phyloP scores from a whole-genome alignment of 1,284 basidiomycete genomes.

The Heliocybe sulcata region DNA sequence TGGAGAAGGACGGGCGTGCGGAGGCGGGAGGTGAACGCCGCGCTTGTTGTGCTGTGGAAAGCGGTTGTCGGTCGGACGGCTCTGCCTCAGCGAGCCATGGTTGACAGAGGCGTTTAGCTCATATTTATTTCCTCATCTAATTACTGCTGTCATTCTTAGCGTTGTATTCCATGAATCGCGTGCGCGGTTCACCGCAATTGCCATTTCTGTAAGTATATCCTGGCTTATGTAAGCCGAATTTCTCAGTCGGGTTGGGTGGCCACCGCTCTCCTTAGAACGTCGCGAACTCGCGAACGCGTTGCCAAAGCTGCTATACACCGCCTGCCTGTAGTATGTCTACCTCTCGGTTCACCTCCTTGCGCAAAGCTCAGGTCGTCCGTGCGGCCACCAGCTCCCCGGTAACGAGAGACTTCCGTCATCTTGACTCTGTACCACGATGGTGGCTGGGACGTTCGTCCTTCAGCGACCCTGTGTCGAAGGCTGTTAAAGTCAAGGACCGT shows the following conservation, averaged over 20 bases:
- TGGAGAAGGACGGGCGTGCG: conserved; percentile 67
- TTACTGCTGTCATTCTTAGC: too few relatives aligned
- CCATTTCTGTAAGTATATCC: too few relatives aligned
- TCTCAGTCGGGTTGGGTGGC: neutral
- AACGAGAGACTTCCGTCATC: conserved; percentile 60
- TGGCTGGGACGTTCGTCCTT: conserved; percentile 25
- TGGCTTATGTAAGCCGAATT: conserved; percentile 2
- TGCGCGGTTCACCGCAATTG: too few relatives aligned
- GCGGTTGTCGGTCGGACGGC: conserved; percentile 55
- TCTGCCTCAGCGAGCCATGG: conserved; percentile 32
- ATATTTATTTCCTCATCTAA: too few relatives aligned
- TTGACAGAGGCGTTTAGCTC: conserved; percentile 39
- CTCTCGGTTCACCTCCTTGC: neutral
- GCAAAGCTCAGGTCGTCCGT: neutral
- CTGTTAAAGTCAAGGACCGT: conserved; percentile 54
- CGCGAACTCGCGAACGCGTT: neutral
- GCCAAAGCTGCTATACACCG: neutral
- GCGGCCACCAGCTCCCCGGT: conserved; percentile 45
- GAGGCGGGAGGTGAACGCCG: conserved; percentile 56
- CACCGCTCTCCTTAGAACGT: neutral
- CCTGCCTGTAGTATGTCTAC: neutral
- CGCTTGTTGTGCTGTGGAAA: conserved; percentile 57
- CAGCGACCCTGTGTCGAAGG: conserved; percentile 32
- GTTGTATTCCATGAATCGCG: neutral
- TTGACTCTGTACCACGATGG: conserved; percentile 45